Conservation (phyloP, 2,329 filamentous ascomycete species). For the Stemphylium vesicarium region DNA sequence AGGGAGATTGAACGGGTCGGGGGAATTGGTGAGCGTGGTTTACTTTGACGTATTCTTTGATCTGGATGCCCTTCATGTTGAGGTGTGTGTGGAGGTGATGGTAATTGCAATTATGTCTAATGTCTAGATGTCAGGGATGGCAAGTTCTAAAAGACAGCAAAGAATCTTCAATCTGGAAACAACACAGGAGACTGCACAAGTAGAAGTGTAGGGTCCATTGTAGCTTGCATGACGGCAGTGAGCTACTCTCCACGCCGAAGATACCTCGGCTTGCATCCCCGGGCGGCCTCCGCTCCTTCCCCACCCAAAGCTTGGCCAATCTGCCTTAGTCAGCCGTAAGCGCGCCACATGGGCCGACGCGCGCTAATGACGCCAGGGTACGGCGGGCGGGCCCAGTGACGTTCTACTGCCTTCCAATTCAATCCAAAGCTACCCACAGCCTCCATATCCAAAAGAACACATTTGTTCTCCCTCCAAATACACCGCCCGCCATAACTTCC, state of each 20-base stretch:
- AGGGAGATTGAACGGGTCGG: background rate
- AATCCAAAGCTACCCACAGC: constrained; percentile 20
- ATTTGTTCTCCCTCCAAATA: constrained; percentile 12
- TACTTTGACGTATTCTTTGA: constrained; percentile 78
- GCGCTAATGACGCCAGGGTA: constrained; percentile 24
- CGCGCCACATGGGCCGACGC: constrained; percentile 9
- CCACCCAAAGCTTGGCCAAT: constrained; percentile 3
- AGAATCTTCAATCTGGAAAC: background rate
- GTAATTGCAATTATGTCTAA: background rate
- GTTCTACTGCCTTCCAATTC: constrained; percentile 41
- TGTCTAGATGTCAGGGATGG: background rate
- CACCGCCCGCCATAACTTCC: background rate
- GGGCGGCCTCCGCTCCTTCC: constrained; percentile 4
- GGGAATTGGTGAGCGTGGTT: constrained; percentile 9
- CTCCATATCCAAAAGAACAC: constrained; percentile 5
- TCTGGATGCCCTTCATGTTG: constrained; percentile 75
- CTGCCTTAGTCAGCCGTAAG: constrained; percentile 9
- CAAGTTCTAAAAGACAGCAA: too few relatives aligned
- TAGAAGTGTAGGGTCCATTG: background rate
- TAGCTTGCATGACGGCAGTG: constrained; percentile 1
- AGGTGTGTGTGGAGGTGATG: background rate
- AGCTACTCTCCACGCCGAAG: constrained; percentile 9
- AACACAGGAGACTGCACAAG: background rate
- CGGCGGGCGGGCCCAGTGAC: constrained; percentile 21
- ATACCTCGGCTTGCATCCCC: constrained; percentile 16